These are phyloP conservation scores for Encephalitozoon intestinalis DNA, from an alignment of 371 early-diverging fungal genomes.

Conservation along the genomic window DNA sequence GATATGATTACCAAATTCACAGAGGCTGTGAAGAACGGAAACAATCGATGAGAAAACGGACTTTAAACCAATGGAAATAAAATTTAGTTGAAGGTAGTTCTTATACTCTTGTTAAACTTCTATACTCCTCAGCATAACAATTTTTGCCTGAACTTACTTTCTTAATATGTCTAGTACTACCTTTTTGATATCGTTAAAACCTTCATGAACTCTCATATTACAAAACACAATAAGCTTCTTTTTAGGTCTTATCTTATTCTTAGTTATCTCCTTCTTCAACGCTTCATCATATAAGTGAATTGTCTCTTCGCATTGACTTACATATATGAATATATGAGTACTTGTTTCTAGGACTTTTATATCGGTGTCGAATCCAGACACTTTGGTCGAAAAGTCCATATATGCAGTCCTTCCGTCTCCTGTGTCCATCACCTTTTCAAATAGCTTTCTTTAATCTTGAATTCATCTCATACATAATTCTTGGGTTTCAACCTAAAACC, in stretches of 20 bases:
- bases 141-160: neutral
- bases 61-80: neutral
- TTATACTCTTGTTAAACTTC: neutral
- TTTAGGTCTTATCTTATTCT: constrained; percentile 6
- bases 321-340: constrained; percentile 48
- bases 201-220: constrained; percentile 35
- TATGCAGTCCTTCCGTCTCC: constrained; percentile 29
- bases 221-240: constrained; percentile 32
- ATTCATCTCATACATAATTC: neutral
- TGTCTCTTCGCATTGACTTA: constrained; percentile 32
- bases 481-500: neutral
- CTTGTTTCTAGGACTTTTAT: constrained; percentile 40
- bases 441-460: neutral
- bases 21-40: constrained; percentile 1
- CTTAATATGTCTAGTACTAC: constrained; percentile 7
- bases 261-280: constrained; percentile 14
- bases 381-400: constrained; percentile 33
- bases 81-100: neutral
- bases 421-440: neutral
- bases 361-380: constrained; percentile 22
- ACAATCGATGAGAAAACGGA: neutral
- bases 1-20: neutral
- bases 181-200: constrained; percentile 17
- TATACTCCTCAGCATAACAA: neutral
- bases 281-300: constrained; percentile 45